Conservation (phyloP, 2,329 filamentous ascomycete genomes). For the Trichophyton benhamiae region DNA sequence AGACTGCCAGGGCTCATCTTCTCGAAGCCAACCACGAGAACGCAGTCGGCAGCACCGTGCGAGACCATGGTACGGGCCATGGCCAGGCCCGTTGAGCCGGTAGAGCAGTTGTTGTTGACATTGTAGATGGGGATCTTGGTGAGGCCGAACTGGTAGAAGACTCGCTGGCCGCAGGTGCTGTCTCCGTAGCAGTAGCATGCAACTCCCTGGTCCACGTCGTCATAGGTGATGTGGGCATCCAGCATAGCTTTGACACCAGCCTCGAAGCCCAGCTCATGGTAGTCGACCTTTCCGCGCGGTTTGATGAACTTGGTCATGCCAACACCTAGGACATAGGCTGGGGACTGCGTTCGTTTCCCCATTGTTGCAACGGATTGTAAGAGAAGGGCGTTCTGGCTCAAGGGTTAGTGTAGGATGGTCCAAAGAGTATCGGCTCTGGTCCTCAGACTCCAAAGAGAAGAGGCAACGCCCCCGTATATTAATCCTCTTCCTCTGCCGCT, state of each 20-base stretch:
- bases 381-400: not conserved
- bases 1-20: conserved; percentile 95
- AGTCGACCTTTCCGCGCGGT: conserved; percentile 84
- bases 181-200: conserved; percentile 99
- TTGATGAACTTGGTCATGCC: conserved; percentile 99
- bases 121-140: conserved; percentile 94
- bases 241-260: conserved; percentile 77
- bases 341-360: conserved; percentile 40
- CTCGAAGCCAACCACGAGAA: conserved; percentile 89
- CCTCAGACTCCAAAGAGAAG: not conserved
- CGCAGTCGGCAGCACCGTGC: conserved; percentile 71
- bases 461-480: not conserved
- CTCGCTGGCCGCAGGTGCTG: conserved; percentile 84
- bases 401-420: not conserved
- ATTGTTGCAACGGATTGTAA: conserved; percentile 29
- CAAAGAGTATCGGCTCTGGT: not conserved
- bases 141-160: conserved; percentile 99
- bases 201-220: conserved; percentile 86
- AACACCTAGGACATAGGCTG: conserved; percentile 83
- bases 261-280: conserved; percentile 87
- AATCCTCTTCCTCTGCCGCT: not conserved
- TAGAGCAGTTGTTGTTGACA: conserved; percentile 97
- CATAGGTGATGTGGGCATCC: conserved; percentile 73
- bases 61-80: conserved; percentile 71
- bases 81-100: conserved; percentile 79